Conservation (phyloP, 805 yeast species). For the Ogataea minuta region DNA sequence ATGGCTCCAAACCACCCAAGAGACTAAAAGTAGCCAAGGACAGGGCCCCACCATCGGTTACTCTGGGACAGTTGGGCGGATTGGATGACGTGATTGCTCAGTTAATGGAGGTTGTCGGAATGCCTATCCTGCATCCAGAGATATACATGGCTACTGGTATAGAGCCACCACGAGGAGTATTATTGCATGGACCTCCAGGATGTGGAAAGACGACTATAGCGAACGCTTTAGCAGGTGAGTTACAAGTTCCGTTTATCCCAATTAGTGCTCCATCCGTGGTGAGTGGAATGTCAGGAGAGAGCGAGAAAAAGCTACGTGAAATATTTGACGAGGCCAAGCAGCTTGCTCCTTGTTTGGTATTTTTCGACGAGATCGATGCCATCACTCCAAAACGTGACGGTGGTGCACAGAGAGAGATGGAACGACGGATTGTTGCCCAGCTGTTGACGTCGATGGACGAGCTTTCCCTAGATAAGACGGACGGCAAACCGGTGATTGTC, state of each 20-base stretch:
- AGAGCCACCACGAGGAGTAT: conserved; percentile 93
- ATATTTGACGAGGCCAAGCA: conserved; percentile 88
- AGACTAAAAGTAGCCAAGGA: conserved; percentile 44
- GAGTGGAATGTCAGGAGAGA: conserved; percentile 99
- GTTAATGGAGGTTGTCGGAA: conserved; percentile 83
- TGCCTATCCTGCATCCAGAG: conserved; percentile 93
- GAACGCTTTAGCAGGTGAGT: conserved; percentile 91
- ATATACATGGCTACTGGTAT: conserved; percentile 84
- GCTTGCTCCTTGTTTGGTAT: conserved; percentile 88
- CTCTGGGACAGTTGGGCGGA: conserved; percentile 82
- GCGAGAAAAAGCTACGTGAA: conserved; percentile 91
- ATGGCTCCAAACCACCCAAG: conserved; percentile 23
- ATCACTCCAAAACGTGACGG: conserved; percentile 98
- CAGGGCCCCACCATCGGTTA: conserved; percentile 66
- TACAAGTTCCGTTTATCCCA: conserved; percentile 87
- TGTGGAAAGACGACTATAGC: conserved; percentile 98
- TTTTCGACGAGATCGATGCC: conserved; percentile 96
- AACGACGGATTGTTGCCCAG: conserved; percentile 93
- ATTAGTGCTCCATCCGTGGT: conserved; percentile 95
- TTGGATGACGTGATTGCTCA: conserved; percentile 82
- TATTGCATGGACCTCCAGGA: conserved; percentile 97
- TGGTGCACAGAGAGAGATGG: conserved; percentile 98
- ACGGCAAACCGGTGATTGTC: conserved; percentile 88
- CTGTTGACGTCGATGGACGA: conserved; percentile 93
- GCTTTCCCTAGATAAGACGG: conserved; percentile 80